Base-by-base conservation (phyloP, 2,329 filamentous ascomycete species). In the Cercospora zeina region DNA sequence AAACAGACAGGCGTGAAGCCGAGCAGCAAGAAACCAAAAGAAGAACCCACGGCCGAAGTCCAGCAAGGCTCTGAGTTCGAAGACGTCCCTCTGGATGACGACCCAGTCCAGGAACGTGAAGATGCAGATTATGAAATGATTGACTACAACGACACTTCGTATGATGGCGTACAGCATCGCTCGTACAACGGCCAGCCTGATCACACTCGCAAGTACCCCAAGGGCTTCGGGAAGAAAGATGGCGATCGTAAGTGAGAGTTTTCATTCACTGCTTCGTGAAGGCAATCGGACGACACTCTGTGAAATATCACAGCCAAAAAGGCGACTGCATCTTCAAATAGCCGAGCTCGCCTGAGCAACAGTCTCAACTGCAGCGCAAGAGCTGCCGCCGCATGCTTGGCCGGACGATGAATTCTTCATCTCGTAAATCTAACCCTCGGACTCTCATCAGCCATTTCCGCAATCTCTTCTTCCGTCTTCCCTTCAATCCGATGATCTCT, bases 381-480 rank as follows among this genome's bases (percentile, higher is more conserved):
- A 8, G 3, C 19, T 10, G 3, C 19, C 19, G 3, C 4, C 42
- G 21, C n/a, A n/a, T n/a, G 14, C 6, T 3, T 30, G 0, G 21
- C 13, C 21, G 14, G 11, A 49, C n/a, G 21, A 30, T n/a, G 13
- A 11, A 11, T 4, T 6, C 2, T 1, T 49, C 42, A 76, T 24
- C 70, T 75, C 2, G 77, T 77, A 63, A 77, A 80, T 24, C 75
- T 66, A 63, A 79, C 80, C 59, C 75, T 70, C 2, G 79, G 79
- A 61, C 74, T 79, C 59, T 78, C 74, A 65, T 81, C 79, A 0
- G 79, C 79, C 65, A 81, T 63, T 58, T 77, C 78, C 1, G 76
- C 73, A 54, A 79, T 70, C 54, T 80, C 76, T 9, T 79, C 76
- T 27, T 78, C 75, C 1, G 67, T 74, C 73, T 79, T 69, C 1